Evolutionary conservation across 2,329 filamentous ascomycete species (phyloP).

Genomic region (Tolypocladium sp.): DNA sequence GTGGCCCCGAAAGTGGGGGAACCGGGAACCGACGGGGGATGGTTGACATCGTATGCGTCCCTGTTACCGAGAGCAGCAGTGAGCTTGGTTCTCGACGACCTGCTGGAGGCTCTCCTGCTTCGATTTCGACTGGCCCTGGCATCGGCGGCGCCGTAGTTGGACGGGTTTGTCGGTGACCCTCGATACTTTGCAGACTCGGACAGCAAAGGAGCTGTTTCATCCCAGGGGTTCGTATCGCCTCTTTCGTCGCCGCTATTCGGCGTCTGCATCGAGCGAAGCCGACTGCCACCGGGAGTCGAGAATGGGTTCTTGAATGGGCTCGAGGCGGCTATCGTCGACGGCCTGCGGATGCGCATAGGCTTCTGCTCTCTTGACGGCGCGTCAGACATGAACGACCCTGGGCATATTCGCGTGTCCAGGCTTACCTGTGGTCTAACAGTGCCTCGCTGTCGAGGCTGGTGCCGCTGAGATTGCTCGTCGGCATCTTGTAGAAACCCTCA

Average conservation of each 20-base stretch:
- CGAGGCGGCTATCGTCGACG: constrained; percentile 34
- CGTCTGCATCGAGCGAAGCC: constrained; percentile 24
- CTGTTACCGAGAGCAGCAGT: constrained; percentile 19
- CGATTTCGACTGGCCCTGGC: constrained; percentile 18
- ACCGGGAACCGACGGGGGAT: constrained; percentile 58
- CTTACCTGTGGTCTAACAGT: constrained; percentile 75
- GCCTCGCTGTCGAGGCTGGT: constrained; percentile 86
- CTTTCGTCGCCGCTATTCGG: constrained; percentile 38
- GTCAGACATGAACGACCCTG: background rate
- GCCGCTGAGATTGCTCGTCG: constrained; percentile 57
- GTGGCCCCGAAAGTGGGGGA: constrained; percentile 44
- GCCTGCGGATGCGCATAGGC: constrained; percentile 53
- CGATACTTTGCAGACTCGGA: constrained; percentile 20
- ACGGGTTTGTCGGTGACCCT: constrained; percentile 12
- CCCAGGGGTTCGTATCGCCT: constrained; percentile 29
- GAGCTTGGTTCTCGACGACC: constrained; percentile 39
- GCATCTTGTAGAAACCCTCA: constrained; percentile 40
- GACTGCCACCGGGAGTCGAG: constrained; percentile 18
- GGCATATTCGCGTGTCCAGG: background rate
- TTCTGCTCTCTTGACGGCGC: constrained; percentile 41
- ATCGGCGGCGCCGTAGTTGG: constrained; percentile 35
- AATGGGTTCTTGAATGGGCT: constrained; percentile 26
- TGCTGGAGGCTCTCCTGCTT: constrained; percentile 40
- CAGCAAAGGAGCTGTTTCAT: constrained; percentile 48
- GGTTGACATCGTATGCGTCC: constrained; percentile 55